Evolutionary conservation across 306 rosid species (phyloP).

Genomic region (Medicago lupulina): DNA sequence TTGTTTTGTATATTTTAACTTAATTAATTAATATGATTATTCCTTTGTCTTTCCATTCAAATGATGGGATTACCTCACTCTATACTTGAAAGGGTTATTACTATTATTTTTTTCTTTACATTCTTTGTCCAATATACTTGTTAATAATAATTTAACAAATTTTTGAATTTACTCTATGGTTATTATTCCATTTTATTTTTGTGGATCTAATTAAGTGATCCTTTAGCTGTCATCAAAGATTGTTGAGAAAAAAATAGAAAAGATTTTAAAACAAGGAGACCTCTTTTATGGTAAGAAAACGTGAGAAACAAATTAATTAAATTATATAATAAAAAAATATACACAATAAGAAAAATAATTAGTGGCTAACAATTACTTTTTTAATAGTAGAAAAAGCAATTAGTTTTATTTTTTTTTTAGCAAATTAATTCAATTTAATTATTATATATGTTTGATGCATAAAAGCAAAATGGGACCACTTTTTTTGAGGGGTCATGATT

Average conservation of each 20-base stretch:
- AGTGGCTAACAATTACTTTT: not conserved
- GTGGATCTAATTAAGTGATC: constrained; percentile 5
- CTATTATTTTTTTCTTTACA: constrained; percentile 35
- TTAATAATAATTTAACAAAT: not conserved
- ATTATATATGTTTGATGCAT: constrained; percentile 37
- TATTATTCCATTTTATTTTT: constrained; percentile 21
- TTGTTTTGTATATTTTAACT: constrained; percentile 27
- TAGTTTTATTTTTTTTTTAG: too few species aligned
- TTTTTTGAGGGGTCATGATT: constrained; percentile 37
- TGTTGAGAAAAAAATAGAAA: not conserved
- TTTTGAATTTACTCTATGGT: constrained; percentile 29
- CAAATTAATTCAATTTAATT: not conserved
- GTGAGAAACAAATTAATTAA: not conserved
- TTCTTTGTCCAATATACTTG: not conserved
- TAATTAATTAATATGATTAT: constrained; percentile 35
- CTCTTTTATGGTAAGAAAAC: not conserved
- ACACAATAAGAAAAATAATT: constrained; percentile 15
- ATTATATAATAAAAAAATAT: not conserved
- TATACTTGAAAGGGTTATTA: constrained; percentile 44
- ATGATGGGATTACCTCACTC: constrained; percentile 48
- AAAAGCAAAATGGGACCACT: constrained; percentile 47
- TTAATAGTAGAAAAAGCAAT: too few species aligned
- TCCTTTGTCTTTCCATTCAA: constrained; percentile 48
- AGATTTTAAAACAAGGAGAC: constrained; percentile 1
- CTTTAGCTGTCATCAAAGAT: constrained; percentile 38